Percentiles rank a stretch among this genome's conserved stretches.
These are phyloP conservation scores for Fusarium phyllophilum DNA, from an alignment of 2,329 filamentous ascomycete genomes.

Conservation along the genomic window DNA sequence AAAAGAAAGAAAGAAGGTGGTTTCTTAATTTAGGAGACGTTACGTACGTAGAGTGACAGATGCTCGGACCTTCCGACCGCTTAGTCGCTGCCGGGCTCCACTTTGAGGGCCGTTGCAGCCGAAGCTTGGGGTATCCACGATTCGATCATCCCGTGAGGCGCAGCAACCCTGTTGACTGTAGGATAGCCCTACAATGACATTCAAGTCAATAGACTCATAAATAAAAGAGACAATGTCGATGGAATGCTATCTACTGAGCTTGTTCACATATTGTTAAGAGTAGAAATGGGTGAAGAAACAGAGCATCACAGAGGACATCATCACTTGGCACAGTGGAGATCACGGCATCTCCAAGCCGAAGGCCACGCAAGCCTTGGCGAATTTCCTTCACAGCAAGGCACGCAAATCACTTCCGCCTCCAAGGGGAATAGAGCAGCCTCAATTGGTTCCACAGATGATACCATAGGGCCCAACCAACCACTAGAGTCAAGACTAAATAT, in stretches of 20 bases:
- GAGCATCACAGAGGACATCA: background rate
- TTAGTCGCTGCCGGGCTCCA: background rate
- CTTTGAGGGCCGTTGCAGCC: conserved; percentile 9
- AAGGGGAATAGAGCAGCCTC: background rate
- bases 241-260: accelerated
- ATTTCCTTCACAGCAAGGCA: background rate
- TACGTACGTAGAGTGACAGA: background rate
- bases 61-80: conserved; percentile 3
- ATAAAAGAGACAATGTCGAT: accelerated
- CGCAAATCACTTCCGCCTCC: background rate
- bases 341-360: conserved; percentile 30
- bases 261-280: accelerated
- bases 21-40: background rate
- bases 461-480: background rate
- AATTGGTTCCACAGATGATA: background rate
- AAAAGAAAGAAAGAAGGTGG: background rate
- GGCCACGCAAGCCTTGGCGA: conserved; percentile 19
- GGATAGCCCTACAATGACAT: background rate
- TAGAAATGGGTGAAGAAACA: too few relatives aligned
- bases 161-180: conserved; percentile 8
- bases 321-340: conserved; percentile 32
- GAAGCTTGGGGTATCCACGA: conserved; percentile 11
- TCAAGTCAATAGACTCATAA: too few relatives aligned
- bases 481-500: background rate
- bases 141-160: conserved; percentile 17